These are phyloP conservation scores for Prunus armeniaca DNA, from an alignment of 306 rosid genomes.

Conservation along the genomic window DNA sequence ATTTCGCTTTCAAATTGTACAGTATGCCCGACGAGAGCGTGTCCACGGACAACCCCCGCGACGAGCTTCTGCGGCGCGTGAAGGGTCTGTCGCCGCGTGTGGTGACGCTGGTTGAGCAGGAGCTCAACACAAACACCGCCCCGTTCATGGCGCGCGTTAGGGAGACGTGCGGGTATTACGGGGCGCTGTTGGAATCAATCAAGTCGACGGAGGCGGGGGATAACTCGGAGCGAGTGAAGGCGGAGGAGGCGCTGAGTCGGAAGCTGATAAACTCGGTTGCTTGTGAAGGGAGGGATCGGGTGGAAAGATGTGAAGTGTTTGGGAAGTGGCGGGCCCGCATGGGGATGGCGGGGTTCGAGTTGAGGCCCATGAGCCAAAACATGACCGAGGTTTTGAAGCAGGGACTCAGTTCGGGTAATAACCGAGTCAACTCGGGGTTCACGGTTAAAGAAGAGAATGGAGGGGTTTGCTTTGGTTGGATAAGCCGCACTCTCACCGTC, in stretches of 20 bases:
- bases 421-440: constrained; percentile 54
- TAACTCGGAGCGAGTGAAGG: constrained; percentile 37
- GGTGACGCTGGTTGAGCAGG: constrained; percentile 73
- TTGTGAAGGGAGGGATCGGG: constrained; percentile 87
- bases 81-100: constrained; percentile 60
- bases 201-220: constrained; percentile 33
- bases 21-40: constrained; percentile 92
- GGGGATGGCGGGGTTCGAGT: constrained; percentile 90
- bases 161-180: constrained; percentile 56
- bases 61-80: constrained; percentile 80
- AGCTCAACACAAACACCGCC: constrained; percentile 83
- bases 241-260: constrained; percentile 67
- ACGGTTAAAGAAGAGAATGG: constrained; percentile 73
- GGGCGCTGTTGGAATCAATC: constrained; percentile 55
- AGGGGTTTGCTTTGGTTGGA: constrained; percentile 82
- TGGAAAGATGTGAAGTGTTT: constrained; percentile 83
- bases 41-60: constrained; percentile 80
- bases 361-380: constrained; percentile 52
- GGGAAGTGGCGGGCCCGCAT: constrained; percentile 96
- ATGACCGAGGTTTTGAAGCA: constrained; percentile 49
- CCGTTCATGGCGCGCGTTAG: constrained; percentile 70
- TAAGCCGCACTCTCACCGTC: constrained; percentile 78
- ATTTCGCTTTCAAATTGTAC: constrained; percentile 68
- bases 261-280: constrained; percentile 60
- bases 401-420: constrained; percentile 18